phyloP scores from a whole-genome alignment of 495 filamentous ascomycete species.

The Neurospora pannonica region DNA sequence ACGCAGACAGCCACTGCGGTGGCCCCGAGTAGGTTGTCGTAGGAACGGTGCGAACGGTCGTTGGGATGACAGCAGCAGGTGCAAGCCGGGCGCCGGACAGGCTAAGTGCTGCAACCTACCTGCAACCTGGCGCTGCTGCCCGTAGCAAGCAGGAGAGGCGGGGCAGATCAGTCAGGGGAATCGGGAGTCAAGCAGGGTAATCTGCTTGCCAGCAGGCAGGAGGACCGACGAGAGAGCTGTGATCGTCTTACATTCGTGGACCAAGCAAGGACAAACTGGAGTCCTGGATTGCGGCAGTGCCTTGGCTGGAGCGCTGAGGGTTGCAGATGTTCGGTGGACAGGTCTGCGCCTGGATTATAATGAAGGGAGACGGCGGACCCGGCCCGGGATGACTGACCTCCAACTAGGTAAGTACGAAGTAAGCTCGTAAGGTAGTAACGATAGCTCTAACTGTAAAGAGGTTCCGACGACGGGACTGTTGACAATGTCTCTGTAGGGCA shows the following conservation, averaged over 20 bases:
- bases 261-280: background rate
- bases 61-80: background rate
- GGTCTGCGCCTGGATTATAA: background rate
- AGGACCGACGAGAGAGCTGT: background rate
- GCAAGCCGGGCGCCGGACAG: background rate
- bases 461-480: background rate
- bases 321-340: background rate
- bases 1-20: background rate
- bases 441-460: background rate
- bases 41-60: background rate
- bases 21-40: background rate
- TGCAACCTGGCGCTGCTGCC: background rate
- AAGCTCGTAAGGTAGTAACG: background rate
- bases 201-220: background rate
- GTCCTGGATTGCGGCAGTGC: background rate
- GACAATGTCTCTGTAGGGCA: background rate
- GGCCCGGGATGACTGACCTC: background rate
- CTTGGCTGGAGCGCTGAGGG: background rate
- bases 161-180: background rate
- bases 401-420: background rate
- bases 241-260: background rate
- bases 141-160: background rate
- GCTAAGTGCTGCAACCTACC: background rate
- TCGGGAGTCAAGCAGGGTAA: background rate
- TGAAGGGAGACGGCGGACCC: background rate